Evolutionary conservation across 192 early-diverging fungal species (phyloP).

Genomic region (Backusella tarrabulga): DNA sequence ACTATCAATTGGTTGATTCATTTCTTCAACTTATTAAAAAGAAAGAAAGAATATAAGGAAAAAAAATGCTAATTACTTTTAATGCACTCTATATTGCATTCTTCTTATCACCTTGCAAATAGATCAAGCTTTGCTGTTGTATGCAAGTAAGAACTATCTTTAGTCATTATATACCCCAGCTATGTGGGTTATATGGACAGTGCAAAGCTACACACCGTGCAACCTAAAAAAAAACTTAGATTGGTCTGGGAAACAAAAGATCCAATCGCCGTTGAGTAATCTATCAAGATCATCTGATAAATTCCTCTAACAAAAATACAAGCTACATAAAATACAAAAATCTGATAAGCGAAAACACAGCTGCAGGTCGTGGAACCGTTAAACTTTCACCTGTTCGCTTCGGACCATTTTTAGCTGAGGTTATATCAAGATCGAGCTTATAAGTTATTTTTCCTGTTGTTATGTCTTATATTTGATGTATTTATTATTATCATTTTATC

Average conservation of each 20-base stretch:
- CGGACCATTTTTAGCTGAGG: neutral
- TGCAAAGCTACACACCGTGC: neutral
- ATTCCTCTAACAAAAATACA: neutral
- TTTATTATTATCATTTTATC: neutral
- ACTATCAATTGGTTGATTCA: neutral
- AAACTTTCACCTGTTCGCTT: neutral
- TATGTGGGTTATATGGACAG: neutral
- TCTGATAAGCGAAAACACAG: neutral
- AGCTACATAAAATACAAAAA: neutral
- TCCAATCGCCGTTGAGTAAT: neutral
- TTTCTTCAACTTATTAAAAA: neutral
- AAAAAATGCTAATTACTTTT: neutral
- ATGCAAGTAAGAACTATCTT: neutral
- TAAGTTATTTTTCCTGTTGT: neutral
- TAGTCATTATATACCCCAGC: neutral
- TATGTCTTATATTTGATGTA: neutral
- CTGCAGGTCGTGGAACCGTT: neutral
- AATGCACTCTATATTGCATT: neutral
- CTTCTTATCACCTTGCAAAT: neutral
- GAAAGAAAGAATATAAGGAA: neutral
- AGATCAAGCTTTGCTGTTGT: neutral
- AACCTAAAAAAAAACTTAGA: neutral
- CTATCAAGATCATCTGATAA: conserved; percentile 9
- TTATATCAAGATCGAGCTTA: neutral
- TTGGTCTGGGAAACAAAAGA: neutral